Evolutionary conservation across 139 green algal genomes (phyloP), one percentile per base, ranked within the genome.

Genomic region (Prasinococcaceae sp.): DNA sequence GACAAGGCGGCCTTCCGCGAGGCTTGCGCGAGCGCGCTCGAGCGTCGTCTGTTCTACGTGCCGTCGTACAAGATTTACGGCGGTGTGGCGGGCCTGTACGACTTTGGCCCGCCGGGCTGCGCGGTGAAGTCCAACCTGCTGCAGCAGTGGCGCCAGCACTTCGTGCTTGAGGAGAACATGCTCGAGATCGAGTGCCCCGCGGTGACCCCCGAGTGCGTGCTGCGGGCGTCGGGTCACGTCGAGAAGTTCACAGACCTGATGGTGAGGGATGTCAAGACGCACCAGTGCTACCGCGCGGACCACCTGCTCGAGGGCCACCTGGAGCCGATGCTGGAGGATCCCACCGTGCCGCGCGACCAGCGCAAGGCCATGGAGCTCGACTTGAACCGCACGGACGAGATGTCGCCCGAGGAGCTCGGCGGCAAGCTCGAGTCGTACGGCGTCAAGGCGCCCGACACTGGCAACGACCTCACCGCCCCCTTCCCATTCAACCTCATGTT

Each of bases 401-500:
- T 94, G 37, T 69, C 70, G 10, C 62, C 58, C n/a, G 74, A 82
- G 14, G 56, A 74, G 47, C 77, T 98, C 55, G 81, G 74, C 26
- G 69, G 41, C 1, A 73, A 75, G 26, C 70, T 98, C 39, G 80
- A 73, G 55, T 54, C 77, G 27, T 94, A 82, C 54, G 74, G 61
- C 38, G 76, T 93, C 26, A 87, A 84, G 46, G 72, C 87, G 1
- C 90, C 90, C 1, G 90, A 94, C 48, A 97, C 90, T 33, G 76
- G 76, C 30, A 97, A 98, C 69, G 84, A 84, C 44, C 77, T 98
- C 37, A 78, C 63, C 5, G 54, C 65, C 3, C 88, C 90, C 30
- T 96, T 92, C 73, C 77, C 88, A 38, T 98, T 98, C 82, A 98
- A 98, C 75, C 80, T 98, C 10, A 98, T 97, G 90, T 98, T 98